Base-by-base conservation (phyloP, 306 rosid genomes). In the Trifolium subterraneum region DNA sequence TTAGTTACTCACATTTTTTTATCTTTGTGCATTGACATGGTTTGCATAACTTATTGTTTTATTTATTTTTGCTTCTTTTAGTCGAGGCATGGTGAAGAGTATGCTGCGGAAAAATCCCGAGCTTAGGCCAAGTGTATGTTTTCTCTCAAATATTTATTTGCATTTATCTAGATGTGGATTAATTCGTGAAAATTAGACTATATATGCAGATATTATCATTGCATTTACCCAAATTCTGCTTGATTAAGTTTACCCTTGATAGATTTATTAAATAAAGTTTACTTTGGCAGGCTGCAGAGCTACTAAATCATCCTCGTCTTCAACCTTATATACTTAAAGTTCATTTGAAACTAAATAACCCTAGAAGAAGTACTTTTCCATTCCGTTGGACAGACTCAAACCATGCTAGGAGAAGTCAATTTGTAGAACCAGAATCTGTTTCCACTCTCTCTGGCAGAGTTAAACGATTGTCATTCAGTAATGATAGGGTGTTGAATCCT, bases 21-120 rank as follows among this genome's bases (percentile, higher is more conserved):
- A 33, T 36, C 48, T 75, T 13, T 58, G 33, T 47, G 67, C 5
- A 58, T 20, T 71, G 41, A 38, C 62, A 36, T 61, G 70, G 44
- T 66, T 29, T 50, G 60, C 20, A 41, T 48, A 73, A 64, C 78
- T 48, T 76, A 56, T 8, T 55, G n/a, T 59, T 8, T 23, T 63
- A 18, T 73, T 47, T 71, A 58, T 69, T 42, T 45, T 74, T 67
- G 31, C 82, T 75, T 78, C 80, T 83, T 69, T 79, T 88, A 94
- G 99, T 80, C 99, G 97, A 64, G 88, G 95, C 62, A 96, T 94
- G 20, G 88, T 94, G 66, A 92, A 94, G 82, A 92, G 92, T 78
- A 92, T 92, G 99, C 90, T 94, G 80, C 95, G 99, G 79, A 94
- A 88, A 81, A 94, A 92, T 79, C 97, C 99, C 6, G 98, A 92